Evolutionary conservation across 2,329 filamentous ascomycete species (phyloP).

Genomic region (Penicillium sp.): DNA sequence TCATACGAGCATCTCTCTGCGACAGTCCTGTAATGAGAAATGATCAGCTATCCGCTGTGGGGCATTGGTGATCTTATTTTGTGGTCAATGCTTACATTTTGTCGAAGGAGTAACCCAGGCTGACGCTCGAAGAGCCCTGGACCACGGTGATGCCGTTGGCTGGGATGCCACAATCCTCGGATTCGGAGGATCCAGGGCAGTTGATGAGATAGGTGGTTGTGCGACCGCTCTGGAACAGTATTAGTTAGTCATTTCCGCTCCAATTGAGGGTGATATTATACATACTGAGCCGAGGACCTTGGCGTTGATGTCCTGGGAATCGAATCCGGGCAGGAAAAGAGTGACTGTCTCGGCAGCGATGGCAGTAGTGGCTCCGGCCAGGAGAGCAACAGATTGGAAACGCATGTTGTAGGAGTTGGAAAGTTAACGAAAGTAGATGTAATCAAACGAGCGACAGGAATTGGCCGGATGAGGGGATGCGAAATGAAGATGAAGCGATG

Average conservation of each 20-base stretch:
- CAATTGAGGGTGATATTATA: not conserved
- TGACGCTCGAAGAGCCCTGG: conserved; percentile 4
- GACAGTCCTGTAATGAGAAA: not conserved
- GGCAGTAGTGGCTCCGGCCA: conserved; percentile 6
- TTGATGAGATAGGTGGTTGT: conserved; percentile 6
- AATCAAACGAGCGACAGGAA: not conserved
- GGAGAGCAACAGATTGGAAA: conserved; percentile 7
- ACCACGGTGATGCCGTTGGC: not conserved
- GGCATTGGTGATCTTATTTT: not conserved
- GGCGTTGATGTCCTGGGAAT: not conserved
- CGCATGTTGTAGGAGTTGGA: conserved; percentile 1
- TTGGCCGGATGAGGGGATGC: not conserved
- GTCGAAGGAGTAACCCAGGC: not conserved
- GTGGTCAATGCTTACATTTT: not conserved
- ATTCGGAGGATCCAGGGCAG: not conserved
- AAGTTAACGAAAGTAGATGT: not conserved
- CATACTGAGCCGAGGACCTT: conserved; percentile 9
- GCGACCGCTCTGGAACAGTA: conserved; percentile 1
- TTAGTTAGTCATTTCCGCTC: not conserved
- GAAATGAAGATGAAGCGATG: not conserved
- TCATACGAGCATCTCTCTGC: conserved; percentile 2
- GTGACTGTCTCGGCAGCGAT: conserved; percentile 5
- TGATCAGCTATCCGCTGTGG: conserved; percentile 1
- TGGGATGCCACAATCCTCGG: not conserved
- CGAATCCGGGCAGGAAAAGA: conserved; percentile 7